These are phyloP conservation scores for Aspergillus conjunctus DNA, from an alignment of 495 filamentous ascomycete genomes.

Conservation along the genomic window DNA sequence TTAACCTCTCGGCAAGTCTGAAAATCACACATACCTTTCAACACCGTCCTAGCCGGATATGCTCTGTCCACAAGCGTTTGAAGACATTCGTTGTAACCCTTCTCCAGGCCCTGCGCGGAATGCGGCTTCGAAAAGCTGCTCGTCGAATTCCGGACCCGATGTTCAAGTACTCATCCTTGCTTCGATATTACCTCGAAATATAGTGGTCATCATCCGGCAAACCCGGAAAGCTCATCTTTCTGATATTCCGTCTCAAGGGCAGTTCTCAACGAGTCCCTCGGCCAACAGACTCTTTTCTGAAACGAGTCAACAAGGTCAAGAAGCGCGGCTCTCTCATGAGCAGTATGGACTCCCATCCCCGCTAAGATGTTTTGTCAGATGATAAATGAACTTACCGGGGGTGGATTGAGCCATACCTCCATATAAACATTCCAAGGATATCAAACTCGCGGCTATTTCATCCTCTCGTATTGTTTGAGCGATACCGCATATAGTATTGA, in stretches of 20 bases:
- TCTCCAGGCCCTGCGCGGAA: no score
- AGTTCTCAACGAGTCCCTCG: constrained; percentile 25
- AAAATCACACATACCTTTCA: no score
- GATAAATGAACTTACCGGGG: background rate
- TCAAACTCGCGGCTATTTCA: constrained; percentile 25
- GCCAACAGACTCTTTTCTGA: constrained; percentile 30
- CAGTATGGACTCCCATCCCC: constrained; percentile 33
- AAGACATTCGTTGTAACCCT: no score
- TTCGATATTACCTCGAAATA: background rate
- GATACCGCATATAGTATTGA: constrained; percentile 31
- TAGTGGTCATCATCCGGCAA: constrained; percentile 15
- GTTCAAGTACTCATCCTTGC: no score
- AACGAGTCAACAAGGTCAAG: constrained; percentile 28
- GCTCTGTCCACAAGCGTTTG: no score
- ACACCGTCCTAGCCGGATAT: no score
- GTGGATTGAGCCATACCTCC: constrained; percentile 28
- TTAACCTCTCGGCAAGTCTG: no score
- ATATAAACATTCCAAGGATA: constrained; percentile 32
- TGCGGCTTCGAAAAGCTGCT: no score
- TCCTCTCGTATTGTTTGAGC: constrained; percentile 26
- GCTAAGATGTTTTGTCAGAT: constrained; percentile 21
- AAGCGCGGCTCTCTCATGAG: constrained; percentile 29
- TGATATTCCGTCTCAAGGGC: constrained; percentile 34
- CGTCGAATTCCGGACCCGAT: no score
- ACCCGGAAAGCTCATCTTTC: constrained; percentile 26